Evolutionary conservation across 805 yeast genomes (phyloP).

Genomic region (Wickerhamomyces bovis): DNA sequence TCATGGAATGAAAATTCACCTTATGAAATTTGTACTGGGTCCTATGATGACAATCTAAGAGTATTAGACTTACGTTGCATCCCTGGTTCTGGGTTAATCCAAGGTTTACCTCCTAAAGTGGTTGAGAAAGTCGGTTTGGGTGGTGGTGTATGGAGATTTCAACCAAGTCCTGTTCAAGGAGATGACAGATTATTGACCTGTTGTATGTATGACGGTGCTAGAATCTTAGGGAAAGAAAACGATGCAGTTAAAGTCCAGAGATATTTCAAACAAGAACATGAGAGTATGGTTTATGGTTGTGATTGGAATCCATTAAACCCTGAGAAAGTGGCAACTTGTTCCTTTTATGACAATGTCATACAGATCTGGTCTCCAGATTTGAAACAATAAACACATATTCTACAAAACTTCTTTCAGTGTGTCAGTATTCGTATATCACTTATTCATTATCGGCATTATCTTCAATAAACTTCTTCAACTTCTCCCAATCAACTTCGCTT

Average conservation of each 20-base stretch:
- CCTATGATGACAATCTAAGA: slow-evolving; percentile 80
- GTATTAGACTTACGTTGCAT: slow-evolving; percentile 60
- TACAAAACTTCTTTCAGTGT: too few relatives aligned
- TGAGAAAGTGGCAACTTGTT: slow-evolving; percentile 64
- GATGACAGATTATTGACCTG: slow-evolving; percentile 60
- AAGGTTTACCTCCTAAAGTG: slow-evolving; percentile 48
- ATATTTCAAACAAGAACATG: slow-evolving; percentile 63
- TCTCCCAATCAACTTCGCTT: slow-evolving; percentile 37
- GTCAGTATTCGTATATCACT: not conserved
- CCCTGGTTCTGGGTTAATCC: slow-evolving; percentile 33
- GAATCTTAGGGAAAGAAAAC: slow-evolving; percentile 40
- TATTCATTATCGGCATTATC: slow-evolving; percentile 30
- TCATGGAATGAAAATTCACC: slow-evolving; percentile 41
- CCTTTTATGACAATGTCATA: slow-evolving; percentile 81
- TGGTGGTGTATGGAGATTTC: slow-evolving; percentile 94
- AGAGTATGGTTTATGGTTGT: slow-evolving; percentile 94
- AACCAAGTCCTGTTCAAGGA: slow-evolving; percentile 45
- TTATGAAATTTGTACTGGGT: slow-evolving; percentile 71
- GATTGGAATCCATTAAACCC: slow-evolving; percentile 59
- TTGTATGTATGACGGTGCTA: slow-evolving; percentile 95
- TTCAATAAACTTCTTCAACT: slow-evolving; percentile 38
- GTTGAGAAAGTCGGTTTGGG: slow-evolving; percentile 48
- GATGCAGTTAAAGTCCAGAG: slow-evolving; percentile 26
- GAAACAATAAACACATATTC: too few relatives aligned
- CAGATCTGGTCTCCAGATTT: slow-evolving; percentile 56